Evolutionary conservation across 176 grass and related monocot species (phyloP).

Genomic region (Cenchrus fungigraminus): DNA sequence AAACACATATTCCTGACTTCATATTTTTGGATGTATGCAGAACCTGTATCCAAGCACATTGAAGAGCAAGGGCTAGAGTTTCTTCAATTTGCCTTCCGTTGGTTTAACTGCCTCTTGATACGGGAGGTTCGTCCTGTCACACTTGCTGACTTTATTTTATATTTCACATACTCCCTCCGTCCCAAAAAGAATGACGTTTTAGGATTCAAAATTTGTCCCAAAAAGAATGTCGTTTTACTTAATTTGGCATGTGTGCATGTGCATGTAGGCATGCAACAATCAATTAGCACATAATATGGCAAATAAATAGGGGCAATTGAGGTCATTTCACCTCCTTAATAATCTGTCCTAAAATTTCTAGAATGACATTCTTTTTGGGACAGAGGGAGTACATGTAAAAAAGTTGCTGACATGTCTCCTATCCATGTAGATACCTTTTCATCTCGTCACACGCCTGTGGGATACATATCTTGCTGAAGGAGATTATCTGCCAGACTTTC

Average conservation of each 20-base stretch:
- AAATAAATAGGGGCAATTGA: too few relatives aligned
- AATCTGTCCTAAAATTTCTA: too few relatives aligned
- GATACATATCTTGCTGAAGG: conserved; percentile 98
- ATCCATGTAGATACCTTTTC: conserved; percentile 84
- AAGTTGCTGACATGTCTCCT: neutral
- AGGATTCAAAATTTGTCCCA: too few relatives aligned
- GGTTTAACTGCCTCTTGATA: conserved; percentile 99
- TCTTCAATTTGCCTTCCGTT: conserved; percentile 98
- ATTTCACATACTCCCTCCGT: neutral
- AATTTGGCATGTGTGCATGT: too few relatives aligned
- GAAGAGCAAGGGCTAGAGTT: conserved; percentile 97
- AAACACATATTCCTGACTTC: conserved; percentile 1
- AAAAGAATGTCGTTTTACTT: too few relatives aligned
- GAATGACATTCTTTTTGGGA: too few relatives aligned
- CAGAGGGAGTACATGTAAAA: neutral
- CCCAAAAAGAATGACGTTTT: too few relatives aligned
- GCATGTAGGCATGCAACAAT: too few relatives aligned
- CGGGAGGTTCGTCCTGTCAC: conserved; percentile 66
- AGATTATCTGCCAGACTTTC: conserved; percentile 93
- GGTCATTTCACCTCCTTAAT: too few relatives aligned
- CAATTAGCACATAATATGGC: too few relatives aligned
- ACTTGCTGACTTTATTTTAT: neutral
- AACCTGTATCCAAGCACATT: conserved; percentile 93
- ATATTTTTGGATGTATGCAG: conserved; percentile 48
- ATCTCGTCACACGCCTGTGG: conserved; percentile 89